A percentile compares a stretch with the other conserved stretches of the same genome.
Conservation (phyloP, 768 basidiomycete species). For the Psilocybe azurescens region DNA sequence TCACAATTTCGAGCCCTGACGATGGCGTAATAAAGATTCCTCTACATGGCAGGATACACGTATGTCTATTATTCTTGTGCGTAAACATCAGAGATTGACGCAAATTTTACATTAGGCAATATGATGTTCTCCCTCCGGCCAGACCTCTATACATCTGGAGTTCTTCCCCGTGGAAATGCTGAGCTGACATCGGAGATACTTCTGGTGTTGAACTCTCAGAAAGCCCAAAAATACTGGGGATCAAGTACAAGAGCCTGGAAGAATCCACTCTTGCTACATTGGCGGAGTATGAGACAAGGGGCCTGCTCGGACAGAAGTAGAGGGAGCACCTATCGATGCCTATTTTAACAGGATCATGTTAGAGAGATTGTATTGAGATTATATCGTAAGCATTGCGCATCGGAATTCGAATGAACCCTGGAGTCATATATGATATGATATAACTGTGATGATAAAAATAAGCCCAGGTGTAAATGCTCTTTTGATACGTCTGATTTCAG, state of each 20-base stretch:
- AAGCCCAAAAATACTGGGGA: slow-evolving; percentile 14
- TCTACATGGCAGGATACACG: slow-evolving; percentile 17
- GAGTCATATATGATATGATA: no score
- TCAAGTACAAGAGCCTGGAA: slow-evolving; percentile 9
- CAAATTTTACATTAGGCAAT: slow-evolving; percentile 5
- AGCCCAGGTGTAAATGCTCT: no score
- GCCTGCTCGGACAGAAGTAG: neutral
- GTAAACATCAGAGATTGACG: no score
- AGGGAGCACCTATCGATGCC: no score
- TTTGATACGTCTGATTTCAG: no score
- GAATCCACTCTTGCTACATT: slow-evolving; percentile 2
- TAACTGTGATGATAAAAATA: no score
- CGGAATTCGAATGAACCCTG: no score
- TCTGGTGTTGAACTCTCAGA: slow-evolving; percentile 8
- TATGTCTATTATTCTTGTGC: neutral
- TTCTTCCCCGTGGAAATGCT: slow-evolving; percentile 16
- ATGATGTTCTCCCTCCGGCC: slow-evolving; percentile 5
- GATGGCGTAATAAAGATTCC: neutral
- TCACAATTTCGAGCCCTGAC: no score
- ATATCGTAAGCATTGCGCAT: no score
- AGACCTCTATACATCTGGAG: slow-evolving; percentile 8
- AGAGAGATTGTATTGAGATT: no score
- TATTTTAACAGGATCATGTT: no score
- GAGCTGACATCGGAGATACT: neutral
- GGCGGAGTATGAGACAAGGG: slow-evolving; percentile 7